Evolutionary conservation across 106 monocot species (phyloP).

Genomic region (Apostasia ramifera): DNA sequence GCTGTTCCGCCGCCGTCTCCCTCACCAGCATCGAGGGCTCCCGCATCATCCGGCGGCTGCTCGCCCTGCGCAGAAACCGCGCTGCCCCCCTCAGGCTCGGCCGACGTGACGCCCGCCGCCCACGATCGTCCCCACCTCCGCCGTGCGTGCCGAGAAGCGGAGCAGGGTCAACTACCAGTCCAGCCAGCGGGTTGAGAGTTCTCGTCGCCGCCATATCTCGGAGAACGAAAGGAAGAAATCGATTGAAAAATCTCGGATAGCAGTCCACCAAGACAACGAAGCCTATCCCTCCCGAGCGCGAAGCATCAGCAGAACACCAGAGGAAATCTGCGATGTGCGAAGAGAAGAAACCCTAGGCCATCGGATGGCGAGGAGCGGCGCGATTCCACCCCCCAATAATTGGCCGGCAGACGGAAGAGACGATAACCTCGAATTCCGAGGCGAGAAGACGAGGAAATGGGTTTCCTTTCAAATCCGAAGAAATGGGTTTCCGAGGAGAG

Average conservation of each 20-base stretch:
- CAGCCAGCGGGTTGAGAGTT: slow-evolving; percentile 4
- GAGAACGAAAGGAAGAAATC: background rate
- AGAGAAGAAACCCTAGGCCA: background rate
- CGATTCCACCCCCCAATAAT: background rate
- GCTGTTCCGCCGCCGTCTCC: slow-evolving; percentile 48
- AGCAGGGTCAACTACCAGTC: background rate
- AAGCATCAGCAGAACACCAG: background rate
- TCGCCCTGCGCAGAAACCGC: slow-evolving; percentile 38
- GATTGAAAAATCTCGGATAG: no score
- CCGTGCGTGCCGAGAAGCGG: slow-evolving; percentile 2
- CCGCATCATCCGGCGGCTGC: slow-evolving; percentile 52
- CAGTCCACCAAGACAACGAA: no score
- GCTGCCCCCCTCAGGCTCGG: slow-evolving; percentile 35
- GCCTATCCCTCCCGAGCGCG: no score
- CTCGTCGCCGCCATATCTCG: slow-evolving; percentile 5
- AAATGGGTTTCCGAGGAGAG: background rate
- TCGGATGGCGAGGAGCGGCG: background rate
- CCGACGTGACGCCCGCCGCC: background rate
- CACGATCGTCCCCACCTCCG: slow-evolving; percentile 3
- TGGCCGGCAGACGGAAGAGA: background rate
- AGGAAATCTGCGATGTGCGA: background rate
- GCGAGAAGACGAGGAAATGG: background rate
- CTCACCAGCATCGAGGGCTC: slow-evolving; percentile 54
- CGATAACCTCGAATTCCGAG: background rate
- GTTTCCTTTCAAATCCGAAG: background rate